These are phyloP conservation scores for Andalucia godoyi DNA, from an alignment of 78 protist genomes.

Conservation along the genomic window DNA sequence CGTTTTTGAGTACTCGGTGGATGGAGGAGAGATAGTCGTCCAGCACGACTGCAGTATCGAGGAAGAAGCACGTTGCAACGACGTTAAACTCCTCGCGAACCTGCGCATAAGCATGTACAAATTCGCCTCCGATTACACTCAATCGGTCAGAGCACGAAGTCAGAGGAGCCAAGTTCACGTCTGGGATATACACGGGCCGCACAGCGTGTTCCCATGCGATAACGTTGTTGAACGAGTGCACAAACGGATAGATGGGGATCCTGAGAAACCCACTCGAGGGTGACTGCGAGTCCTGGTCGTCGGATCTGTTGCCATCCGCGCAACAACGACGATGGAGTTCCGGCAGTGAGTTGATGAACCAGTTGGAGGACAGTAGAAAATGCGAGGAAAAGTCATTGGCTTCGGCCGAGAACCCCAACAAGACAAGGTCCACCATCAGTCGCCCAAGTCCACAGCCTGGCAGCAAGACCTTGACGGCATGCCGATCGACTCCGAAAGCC, in stretches of 20 bases:
- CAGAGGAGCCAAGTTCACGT: neutral
- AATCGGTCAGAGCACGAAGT: constrained; percentile 6
- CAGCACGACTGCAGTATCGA: constrained; percentile 88
- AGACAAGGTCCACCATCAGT: constrained; percentile 50
- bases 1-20: constrained; percentile 30
- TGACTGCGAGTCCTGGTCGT: neutral
- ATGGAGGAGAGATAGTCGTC: constrained; percentile 68
- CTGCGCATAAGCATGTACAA: constrained; percentile 25
- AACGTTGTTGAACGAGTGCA: constrained; percentile 13
- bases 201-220: neutral
- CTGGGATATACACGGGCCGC: constrained; percentile 22
- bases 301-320: constrained; percentile 19
- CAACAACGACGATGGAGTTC: neutral
- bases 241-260: constrained; percentile 38
- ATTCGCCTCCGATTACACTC: constrained; percentile 82
- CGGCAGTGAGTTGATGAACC: constrained; percentile 27
- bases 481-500: neutral
- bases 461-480: constrained; percentile 13
- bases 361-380: constrained; percentile 53
- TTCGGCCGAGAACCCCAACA: constrained; percentile 16
- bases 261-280: neutral
- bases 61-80: constrained; percentile 76
- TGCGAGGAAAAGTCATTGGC: constrained; percentile 57
- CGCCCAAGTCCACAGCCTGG: constrained; percentile 79
- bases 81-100: constrained; percentile 44